These are phyloP conservation scores for Fusarium sp. DNA, from an alignment of 2,329 filamentous ascomycete species.

Conservation along the genomic window DNA sequence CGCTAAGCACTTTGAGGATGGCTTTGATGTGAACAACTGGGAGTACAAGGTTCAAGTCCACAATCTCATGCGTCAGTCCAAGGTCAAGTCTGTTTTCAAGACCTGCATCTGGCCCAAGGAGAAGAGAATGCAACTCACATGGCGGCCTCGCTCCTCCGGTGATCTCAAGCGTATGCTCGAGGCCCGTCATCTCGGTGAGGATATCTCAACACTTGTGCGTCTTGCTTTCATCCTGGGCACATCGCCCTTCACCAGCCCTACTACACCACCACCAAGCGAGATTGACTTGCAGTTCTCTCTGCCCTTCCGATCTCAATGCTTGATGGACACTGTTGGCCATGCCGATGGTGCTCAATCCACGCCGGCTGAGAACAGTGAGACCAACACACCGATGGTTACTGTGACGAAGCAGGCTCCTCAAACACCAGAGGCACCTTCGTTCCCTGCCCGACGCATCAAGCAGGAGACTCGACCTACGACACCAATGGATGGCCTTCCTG, in stretches of 20 bases:
- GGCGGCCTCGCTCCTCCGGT: constrained; percentile 54
- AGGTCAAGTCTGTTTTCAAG: constrained; percentile 57
- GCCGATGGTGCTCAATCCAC: constrained; percentile 39
- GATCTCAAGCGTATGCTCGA: constrained; percentile 57
- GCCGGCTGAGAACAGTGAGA: constrained; percentile 37
- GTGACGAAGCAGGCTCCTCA: constrained; percentile 43
- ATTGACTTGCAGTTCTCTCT: constrained; percentile 52
- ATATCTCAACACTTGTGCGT: constrained; percentile 54
- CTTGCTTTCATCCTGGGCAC: constrained; percentile 56
- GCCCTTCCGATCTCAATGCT: constrained; percentile 49
- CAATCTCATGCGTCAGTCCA: constrained; percentile 55
- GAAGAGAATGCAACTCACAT: constrained; percentile 51
- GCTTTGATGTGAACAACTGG: constrained; percentile 54
- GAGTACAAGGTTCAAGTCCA: constrained; percentile 56
- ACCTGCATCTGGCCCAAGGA: constrained; percentile 57
- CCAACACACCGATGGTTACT: constrained; percentile 41
- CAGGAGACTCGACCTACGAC: constrained; percentile 50
- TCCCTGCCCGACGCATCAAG: constrained; percentile 49
- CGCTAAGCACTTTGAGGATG: constrained; percentile 57
- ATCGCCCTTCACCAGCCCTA: constrained; percentile 49
- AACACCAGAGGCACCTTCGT: constrained; percentile 41
- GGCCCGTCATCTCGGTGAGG: constrained; percentile 53
- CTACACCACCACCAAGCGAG: constrained; percentile 50
- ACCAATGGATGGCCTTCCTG: constrained; percentile 43
- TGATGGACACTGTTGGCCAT: constrained; percentile 48